Evolutionary conservation across 495 filamentous ascomycete species (phyloP), one percentile per base, ranked within the genome.

Genomic region (Lophiostoma macrostomum): DNA sequence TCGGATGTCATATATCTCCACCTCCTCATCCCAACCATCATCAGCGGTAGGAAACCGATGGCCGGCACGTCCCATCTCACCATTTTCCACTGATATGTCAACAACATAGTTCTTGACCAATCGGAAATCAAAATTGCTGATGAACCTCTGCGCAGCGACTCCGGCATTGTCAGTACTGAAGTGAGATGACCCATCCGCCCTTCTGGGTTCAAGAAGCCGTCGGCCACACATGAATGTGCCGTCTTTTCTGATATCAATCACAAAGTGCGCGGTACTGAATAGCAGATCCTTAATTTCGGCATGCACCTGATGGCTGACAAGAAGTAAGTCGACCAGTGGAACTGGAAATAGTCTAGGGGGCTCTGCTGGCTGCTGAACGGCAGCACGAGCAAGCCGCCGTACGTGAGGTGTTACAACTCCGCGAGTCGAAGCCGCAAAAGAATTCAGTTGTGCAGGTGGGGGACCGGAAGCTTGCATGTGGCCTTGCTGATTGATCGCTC

Each of bases 1-100:
- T 32, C 59, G 48, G 11, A 63, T 58, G 28, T 63, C 59, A 44
- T 63, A 63, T 23, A 63, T 40, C 31, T 63, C 59, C n/a, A 63
- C 59, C 44, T 63, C 59, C 38, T 63, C 59, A 23, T 58, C 49
- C 59, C 59, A 63, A n/a, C 1, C 4, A 38, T 31, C 19, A 5
- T 46, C 19, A 14, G 7, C 8, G n/a, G 10, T 3, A 13, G 5
- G 14, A 13, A n/a, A n/a, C 20, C 28, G 19, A 34, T 24, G 11
- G 10, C 16, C 22, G 3, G 39, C 3, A 3, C n/a, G n/a, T 27
- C 1, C 11, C 39, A 19, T 45, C 19, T 13, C 40, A 25, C 28
- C 44, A 46, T 58, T 63, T 34, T 63, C 59, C 0, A 63, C 53
- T 14, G 58, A 10, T 16, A 63, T 63, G 24, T 63, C 31, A 16